A percentile compares a stretch with the other conserved stretches of the same genome.
Conservation (phyloP, 768 basidiomycete genomes). For the Cubamyces lactineus region DNA sequence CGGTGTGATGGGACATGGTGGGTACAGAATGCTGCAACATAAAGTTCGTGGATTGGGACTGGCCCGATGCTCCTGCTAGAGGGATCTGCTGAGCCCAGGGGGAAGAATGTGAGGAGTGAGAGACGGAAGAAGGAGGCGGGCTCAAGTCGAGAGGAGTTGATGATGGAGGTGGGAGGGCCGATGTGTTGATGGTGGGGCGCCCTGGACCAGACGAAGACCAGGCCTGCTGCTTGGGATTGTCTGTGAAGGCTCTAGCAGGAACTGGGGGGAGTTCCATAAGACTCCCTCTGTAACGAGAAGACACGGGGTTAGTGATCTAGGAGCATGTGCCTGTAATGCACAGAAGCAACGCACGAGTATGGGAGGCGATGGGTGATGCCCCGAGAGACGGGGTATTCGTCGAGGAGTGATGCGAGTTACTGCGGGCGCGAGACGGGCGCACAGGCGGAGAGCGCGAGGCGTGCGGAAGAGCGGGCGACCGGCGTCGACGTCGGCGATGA, state of each 20-base stretch:
- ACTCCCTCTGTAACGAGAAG: constrained; percentile 19
- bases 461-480: neutral
- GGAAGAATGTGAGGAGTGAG: constrained; percentile 38
- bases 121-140: constrained; percentile 40
- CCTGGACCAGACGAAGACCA: constrained; percentile 37
- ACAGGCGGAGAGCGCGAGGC: neutral
- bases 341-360: constrained; percentile 23
- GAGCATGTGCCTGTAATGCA: constrained; percentile 9
- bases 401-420: constrained; percentile 2
- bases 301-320: constrained; percentile 2
- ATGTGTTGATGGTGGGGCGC: constrained; percentile 43
- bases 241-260: constrained; percentile 36
- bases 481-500: neutral
- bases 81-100: constrained; percentile 38
- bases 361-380: constrained; percentile 20
- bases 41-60: constrained; percentile 24
- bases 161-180: constrained; percentile 29
- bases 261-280: constrained; percentile 41
- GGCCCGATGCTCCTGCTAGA: constrained; percentile 24
- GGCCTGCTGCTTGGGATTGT: constrained; percentile 30
- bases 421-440: neutral
- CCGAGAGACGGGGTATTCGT: constrained; percentile 17
- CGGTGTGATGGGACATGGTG: constrained; percentile 26
- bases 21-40: constrained; percentile 31
- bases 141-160: constrained; percentile 37